Evolutionary conservation across 495 filamentous ascomycete species (phyloP), one percentile per base, ranked within the genome.

Genomic region (Neurospora sp.): DNA sequence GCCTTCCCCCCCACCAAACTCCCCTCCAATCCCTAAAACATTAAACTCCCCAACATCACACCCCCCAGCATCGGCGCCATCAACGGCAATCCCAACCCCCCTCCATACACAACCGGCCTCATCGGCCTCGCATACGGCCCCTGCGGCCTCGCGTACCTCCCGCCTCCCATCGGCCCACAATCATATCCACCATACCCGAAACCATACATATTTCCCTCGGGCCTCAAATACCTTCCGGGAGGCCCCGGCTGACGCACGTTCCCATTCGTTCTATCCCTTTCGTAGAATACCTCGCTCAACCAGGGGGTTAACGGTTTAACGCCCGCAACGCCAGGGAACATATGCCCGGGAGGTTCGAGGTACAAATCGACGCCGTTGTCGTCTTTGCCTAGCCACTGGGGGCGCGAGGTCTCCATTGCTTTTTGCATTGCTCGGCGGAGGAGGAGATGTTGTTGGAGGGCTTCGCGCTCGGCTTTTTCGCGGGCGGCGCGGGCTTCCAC

Each of bases 141-240:
- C 24, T 10, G 38, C 1, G 74, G 76, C 15, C 62, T 39, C 24
- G 66, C 73, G 43, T 73, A 79, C 31, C 76, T 42, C 15, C 77
- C 76, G 2, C 78, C 76, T 2, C 73, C 78, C 73, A 73, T 74
- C 48, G 72, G 70, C 0, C 78, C 78, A 73, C 71, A 75, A 42
- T 71, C 78, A 62, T 78, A 78, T 19, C 72, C 78, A 0, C 78
- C 78, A 72, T 79, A 78, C 6, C 76, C 78, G 4, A 71, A 66
- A 5, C 78, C 78, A 31, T 79, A 79, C 76, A 79, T 80, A 1
- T 73, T 75, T 11, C 74, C 73, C 48, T 75, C 78, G 0, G 79
- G 78, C 24, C 79, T 42, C 0, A 81, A 17, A 77, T 77, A 80
- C 70, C 78, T 21, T 0, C 78, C 77, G 0, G 15, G 8, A 2